Base-by-base conservation (phyloP, 2,329 filamentous ascomycete species). In the Gaeumannomyces sp. region DNA sequence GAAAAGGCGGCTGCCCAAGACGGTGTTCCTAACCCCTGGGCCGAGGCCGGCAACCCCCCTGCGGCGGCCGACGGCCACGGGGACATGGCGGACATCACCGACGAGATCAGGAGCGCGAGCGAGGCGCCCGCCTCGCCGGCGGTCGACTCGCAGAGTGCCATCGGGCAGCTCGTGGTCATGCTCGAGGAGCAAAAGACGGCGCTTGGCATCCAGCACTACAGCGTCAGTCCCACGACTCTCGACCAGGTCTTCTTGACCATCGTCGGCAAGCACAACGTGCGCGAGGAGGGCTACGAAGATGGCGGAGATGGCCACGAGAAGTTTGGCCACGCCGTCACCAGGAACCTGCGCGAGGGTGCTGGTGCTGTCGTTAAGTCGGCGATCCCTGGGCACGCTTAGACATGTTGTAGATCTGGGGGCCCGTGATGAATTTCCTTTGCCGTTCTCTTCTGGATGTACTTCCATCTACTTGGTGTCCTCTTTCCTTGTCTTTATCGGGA, bases 221-320 rank as follows among this genome's bases (percentile, higher is more conserved):
- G 89, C 62, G 92, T 97, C 68, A 90, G 86, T 65, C 91, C 92
- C 29, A 95, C 92, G 25, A 96, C 92, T 22, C 78, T 97, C 58
- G 93, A 97, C 73, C 91, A 97, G 76, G 93, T 97, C 0, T 97
- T 97, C 76, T 76, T 97, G 74, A 84, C 84, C 31, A 95, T 97
- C 72, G 92, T 97, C 0, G 88, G 89, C 1, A 85, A 87, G 75
- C 90, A 96, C 74, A 87, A 93, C 73, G 84, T 94, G 8, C 81
- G 88, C 69, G 92, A 96, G 74, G 93, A 94, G 77, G 83, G 84
- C 28, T 84, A 83, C 63, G 78, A 70, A 75, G 66, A 67, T 74
- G 27, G 65, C 62, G 78, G 70, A 75, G 66, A 67, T 74, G 27
- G 65, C 45, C 45, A 64, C 61, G 58, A 27, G 64, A 59, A 68